Percentiles rank a stretch among this genome's conserved stretches.
Evolutionary conservation across 2,329 filamentous ascomycete genomes (phyloP).

Genomic region (Incumbomyces delicatus): DNA sequence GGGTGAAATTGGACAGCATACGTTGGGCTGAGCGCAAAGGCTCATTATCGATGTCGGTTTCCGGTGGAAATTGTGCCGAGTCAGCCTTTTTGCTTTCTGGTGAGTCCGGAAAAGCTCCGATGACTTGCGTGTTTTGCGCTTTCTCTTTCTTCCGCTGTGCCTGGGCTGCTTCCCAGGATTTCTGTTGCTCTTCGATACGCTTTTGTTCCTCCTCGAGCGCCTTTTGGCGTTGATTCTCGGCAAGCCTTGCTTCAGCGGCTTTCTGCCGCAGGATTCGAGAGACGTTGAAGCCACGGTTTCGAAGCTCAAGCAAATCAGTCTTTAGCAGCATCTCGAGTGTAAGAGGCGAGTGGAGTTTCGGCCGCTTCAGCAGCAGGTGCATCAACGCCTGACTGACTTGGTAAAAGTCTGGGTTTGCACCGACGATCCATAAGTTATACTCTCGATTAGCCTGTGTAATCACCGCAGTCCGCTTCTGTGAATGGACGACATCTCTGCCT

Average conservation of each 20-base stretch:
- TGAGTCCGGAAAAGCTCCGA: conserved; percentile 62
- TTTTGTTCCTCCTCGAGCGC: conserved; percentile 64
- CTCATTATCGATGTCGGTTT: conserved; percentile 18
- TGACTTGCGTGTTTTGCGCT: conserved; percentile 45
- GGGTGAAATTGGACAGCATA: conserved; percentile 59
- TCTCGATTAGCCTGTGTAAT: conserved; percentile 46
- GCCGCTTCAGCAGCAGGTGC: conserved; percentile 66
- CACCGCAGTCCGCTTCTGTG: conserved; percentile 68
- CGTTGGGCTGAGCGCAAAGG: conserved; percentile 36
- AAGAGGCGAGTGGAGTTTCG: conserved; percentile 79
- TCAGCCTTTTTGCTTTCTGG: conserved; percentile 31
- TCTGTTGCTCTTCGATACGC: conserved; percentile 52
- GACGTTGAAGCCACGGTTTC: conserved; percentile 88
- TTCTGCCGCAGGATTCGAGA: conserved; percentile 84
- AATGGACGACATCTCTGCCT: conserved; percentile 59
- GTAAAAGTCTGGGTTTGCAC: conserved; percentile 68
- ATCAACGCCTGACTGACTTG: conserved; percentile 85
- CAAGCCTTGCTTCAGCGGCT: conserved; percentile 76
- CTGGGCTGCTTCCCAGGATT: conserved; percentile 36
- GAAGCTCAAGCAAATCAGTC: conserved; percentile 69
- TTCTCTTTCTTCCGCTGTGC: conserved; percentile 25
- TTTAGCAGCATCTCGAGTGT: conserved; percentile 87
- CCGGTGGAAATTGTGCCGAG: conserved; percentile 18
- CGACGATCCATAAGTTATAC: conserved; percentile 66
- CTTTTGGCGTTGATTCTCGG: conserved; percentile 69